These are phyloP conservation scores for Fomitopsis betulina DNA, from an alignment of 1,284 basidiomycete genomes.

Conservation along the genomic window DNA sequence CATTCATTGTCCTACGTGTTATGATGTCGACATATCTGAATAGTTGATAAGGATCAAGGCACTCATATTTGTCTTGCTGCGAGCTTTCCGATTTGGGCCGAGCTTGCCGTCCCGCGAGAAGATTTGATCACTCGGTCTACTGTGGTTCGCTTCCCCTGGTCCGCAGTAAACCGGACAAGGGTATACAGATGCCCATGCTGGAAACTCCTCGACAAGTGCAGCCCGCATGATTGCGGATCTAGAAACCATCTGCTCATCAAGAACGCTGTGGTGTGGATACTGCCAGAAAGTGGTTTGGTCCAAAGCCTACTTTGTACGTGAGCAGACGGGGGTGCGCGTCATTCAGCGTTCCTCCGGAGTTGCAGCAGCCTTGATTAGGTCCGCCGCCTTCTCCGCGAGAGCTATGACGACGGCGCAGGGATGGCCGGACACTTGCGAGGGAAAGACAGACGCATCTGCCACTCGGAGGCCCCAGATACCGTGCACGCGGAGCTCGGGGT, in stretches of 20 bases:
- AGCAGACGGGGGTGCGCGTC: too few species aligned
- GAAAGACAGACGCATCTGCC: constrained; percentile 45
- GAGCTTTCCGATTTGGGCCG: constrained; percentile 55
- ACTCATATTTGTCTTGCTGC: constrained; percentile 52
- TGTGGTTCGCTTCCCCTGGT: constrained; percentile 7
- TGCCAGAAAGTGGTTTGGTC: too few species aligned
- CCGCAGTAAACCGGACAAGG: constrained; percentile 5
- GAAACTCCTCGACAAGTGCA: background rate
- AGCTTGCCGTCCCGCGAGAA: constrained; percentile 38
- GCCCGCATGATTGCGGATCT: too few species aligned
- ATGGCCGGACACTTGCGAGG: constrained; percentile 28
- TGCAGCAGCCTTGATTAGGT: too few species aligned
- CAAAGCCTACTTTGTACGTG: too few species aligned
- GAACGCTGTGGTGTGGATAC: too few species aligned
- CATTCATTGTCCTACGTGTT: too few species aligned
- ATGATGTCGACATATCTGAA: too few species aligned
- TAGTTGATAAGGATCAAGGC: constrained; percentile 39
- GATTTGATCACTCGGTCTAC: constrained; percentile 12
- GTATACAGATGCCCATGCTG: constrained; percentile 8
- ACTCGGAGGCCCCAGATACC: constrained; percentile 38
- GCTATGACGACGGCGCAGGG: constrained; percentile 26
- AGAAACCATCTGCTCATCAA: too few species aligned
- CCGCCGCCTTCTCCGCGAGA: constrained; percentile 29
- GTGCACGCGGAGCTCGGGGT: constrained; percentile 40
- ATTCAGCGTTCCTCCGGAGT: too few species aligned